Base-by-base conservation (phyloP, 2,329 filamentous ascomycete species). In the Neofusicoccum laricinum region DNA sequence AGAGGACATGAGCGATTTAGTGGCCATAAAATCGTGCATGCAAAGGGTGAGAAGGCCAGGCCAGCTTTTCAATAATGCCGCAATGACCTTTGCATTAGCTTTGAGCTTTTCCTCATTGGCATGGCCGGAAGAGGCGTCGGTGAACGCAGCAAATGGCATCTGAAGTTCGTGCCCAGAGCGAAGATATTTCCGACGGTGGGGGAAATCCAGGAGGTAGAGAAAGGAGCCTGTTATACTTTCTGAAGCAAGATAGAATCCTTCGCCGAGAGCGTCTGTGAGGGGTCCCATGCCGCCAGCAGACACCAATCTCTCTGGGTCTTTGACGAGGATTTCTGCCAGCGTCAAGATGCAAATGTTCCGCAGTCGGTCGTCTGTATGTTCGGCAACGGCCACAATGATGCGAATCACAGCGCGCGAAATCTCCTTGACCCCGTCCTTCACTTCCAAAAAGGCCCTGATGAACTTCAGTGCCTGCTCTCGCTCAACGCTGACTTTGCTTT, bases 401-500 rank as follows among this genome's bases (percentile, higher is more conserved):
- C 95, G 88, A 7, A 96, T 90, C 19, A 99, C 88, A 0, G 92
- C 89, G 65, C 91, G 86, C 1, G 95, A 96, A 40, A 99, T 85
- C 75, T 99, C 94, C 67, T 87, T 85, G 8, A 96, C 89, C 11
- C 95, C 95, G 67, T 93, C 92, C 73, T 97, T 97, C 68, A 98
- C 92, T 73, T 99, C 95, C 2, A 99, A 81, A 72, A 99, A 99
- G 10, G 93, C 92, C 65, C 95, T 88, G 30, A 98, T 89, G 75
- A 99, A 97, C 75, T 99, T 99, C 71, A 99, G 82, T 12, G 95
- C 95, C 78, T 99, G 95, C 76, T 99, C 95, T 62, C 96, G 87
- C 79, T 99, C 95, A 17, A 99, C 91, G 70, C 94, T 93, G n/a
- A 94, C 92, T 76, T 97, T 98, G 72, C 91, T 90, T 75, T 98